Percentiles rank a stretch among this genome's conserved stretches.
These are phyloP conservation scores for Fusarium sterilihyphosum DNA, from an alignment of 2,329 filamentous ascomycete species.

Conservation along the genomic window DNA sequence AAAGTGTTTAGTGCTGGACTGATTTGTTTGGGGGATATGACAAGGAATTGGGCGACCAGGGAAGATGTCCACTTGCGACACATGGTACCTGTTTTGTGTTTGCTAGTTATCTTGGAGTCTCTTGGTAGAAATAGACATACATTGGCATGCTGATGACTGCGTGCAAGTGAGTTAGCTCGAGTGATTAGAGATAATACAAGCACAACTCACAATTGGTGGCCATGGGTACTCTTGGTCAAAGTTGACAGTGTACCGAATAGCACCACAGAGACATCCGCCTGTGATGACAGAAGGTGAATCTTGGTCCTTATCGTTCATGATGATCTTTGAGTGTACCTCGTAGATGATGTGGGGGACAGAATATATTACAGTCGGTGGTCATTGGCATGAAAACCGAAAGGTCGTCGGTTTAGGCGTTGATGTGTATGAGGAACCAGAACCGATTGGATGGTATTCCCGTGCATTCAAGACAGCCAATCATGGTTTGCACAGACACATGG, in stretches of 20 bases:
- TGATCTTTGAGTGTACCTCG: no score
- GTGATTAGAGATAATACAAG: neutral
- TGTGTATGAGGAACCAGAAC: neutral
- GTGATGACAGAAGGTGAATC: neutral
- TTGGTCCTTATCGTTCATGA: neutral
- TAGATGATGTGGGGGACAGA: neutral
- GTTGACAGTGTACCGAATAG: conserved; percentile 13
- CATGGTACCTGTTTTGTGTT: conserved; percentile 18
- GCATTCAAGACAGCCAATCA: neutral
- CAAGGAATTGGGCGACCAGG: conserved; percentile 19
- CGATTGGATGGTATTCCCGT: neutral
- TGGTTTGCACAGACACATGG: neutral
- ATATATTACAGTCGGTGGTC: neutral
- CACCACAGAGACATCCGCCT: conserved; percentile 18
- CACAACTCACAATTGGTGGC: conserved; percentile 4
- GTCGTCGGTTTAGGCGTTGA: neutral
- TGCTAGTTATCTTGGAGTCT: neutral
- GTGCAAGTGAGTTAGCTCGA: neutral
- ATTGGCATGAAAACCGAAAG: neutral
- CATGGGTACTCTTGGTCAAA: conserved; percentile 4
- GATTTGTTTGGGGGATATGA: conserved; percentile 7
- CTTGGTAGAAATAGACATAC: neutral
- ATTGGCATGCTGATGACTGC: conserved; percentile 26
- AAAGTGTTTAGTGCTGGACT: neutral
- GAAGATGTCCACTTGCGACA: conserved; percentile 31